A percentile compares a stretch with the other conserved stretches of the same genome.
These are phyloP conservation scores for Apiotrichum porosum DNA, from an alignment of 1,284 basidiomycete genomes.

Conservation along the genomic window DNA sequence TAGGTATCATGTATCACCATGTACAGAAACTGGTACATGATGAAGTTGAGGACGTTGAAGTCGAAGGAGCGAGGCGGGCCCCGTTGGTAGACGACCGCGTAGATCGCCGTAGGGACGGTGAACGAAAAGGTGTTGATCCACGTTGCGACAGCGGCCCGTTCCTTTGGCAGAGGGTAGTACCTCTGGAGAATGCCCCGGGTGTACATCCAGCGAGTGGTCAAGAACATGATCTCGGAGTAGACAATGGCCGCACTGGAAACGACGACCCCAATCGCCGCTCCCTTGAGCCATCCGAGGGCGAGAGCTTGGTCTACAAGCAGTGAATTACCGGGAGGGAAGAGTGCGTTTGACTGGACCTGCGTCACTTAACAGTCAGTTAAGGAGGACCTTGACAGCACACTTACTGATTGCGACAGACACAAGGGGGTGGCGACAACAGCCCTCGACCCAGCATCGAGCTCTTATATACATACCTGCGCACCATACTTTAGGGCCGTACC, in stretches of 20 bases:
- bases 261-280: not conserved
- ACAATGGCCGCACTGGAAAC: not conserved
- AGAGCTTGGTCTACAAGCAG: not conserved
- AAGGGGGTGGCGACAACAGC: too few relatives aligned
- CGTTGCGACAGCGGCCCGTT: not conserved
- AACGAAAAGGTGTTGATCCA: constrained; percentile 1
- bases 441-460: too few relatives aligned
- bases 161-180: constrained; percentile 3
- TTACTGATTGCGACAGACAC: too few relatives aligned
- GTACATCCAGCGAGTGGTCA: not conserved
- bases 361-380: too few relatives aligned
- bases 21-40: constrained; percentile 1
- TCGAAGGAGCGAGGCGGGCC: not conserved
- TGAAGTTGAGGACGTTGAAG: not conserved
- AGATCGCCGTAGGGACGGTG: constrained; percentile 1
- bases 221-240: constrained; percentile 1
- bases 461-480: too few relatives aligned
- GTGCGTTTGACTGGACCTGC: too few relatives aligned
- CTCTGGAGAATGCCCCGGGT: not conserved
- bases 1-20: constrained; percentile 6
- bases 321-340: not conserved
- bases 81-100: not conserved
- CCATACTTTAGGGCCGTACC: too few relatives aligned
- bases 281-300: not conserved
- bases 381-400: too few relatives aligned